Conservation (phyloP, 73 alveolate genomes). For the Paramecium tetraurelia region DNA sequence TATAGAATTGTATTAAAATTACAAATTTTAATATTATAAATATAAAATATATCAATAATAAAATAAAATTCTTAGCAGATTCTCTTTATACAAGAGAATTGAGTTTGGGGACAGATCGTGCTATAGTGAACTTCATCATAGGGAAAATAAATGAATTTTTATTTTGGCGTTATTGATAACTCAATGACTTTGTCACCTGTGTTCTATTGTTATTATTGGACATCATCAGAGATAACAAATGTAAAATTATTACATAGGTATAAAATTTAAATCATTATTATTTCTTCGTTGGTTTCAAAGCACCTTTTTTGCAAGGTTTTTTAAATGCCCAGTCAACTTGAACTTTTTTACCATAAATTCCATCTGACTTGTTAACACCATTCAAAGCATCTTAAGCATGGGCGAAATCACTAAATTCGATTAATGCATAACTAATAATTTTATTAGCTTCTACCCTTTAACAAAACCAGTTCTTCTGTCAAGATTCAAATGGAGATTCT, state of each 20-base stretch:
- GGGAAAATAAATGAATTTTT: no score
- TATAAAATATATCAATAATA: neutral
- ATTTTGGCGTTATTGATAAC: neutral
- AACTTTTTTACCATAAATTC: constrained; percentile 62
- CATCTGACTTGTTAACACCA: constrained; percentile 55
- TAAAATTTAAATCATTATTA: neutral
- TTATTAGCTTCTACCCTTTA: constrained; percentile 56
- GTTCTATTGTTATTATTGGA: neutral
- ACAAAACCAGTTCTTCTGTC: constrained; percentile 86
- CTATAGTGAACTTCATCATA: neutral
- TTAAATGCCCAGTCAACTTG: constrained; percentile 86
- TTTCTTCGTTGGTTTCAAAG: constrained; percentile 1
- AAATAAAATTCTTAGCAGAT: neutral
- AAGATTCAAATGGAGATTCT: constrained; percentile 80
- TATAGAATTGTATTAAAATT: neutral
- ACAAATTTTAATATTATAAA: neutral
- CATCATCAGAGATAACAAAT: neutral
- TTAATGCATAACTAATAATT: constrained; percentile 72
- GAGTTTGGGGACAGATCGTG: neutral
- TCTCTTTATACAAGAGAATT: neutral
- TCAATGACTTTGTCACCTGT: no score
- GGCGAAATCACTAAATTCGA: constrained; percentile 70
- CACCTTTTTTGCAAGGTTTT: constrained; percentile 40
- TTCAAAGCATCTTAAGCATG: constrained; percentile 78
- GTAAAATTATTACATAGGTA: constrained; percentile 42